Conservation (phyloP, 805 yeast species). For the Cephaloascus fragrans region DNA sequence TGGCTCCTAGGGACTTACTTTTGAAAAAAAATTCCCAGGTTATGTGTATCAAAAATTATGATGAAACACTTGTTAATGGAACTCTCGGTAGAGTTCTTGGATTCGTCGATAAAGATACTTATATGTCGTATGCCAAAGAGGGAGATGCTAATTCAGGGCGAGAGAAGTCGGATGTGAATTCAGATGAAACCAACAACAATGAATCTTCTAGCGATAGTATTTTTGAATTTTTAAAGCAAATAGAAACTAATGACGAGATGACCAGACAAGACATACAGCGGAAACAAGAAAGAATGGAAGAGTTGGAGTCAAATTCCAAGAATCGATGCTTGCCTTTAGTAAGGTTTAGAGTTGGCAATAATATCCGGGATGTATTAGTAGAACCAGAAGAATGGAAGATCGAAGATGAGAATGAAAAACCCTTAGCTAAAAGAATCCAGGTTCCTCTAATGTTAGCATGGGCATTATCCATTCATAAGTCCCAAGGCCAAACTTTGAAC, state of each 20-base stretch:
- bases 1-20: slow-evolving; percentile 48
- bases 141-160: slow-evolving; percentile 2
- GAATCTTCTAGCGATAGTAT: slow-evolving; percentile 27
- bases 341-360: slow-evolving; percentile 64
- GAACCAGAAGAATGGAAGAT: slow-evolving; percentile 77
- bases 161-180: slow-evolving; percentile 8
- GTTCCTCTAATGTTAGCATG: slow-evolving; percentile 89
- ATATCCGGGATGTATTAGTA: slow-evolving; percentile 65
- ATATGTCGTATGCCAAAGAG: slow-evolving; percentile 14
- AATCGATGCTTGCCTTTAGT: slow-evolving; percentile 63
- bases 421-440: slow-evolving; percentile 67
- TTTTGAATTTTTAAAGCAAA: slow-evolving; percentile 33
- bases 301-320: slow-evolving; percentile 32
- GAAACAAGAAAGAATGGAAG: slow-evolving; percentile 34
- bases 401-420: slow-evolving; percentile 62
- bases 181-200: slow-evolving; percentile 8
- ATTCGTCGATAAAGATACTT: slow-evolving; percentile 34
- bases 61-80: slow-evolving; percentile 67
- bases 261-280: slow-evolving; percentile 27
- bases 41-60: slow-evolving; percentile 72
- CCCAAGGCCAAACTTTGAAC: slow-evolving; percentile 87
- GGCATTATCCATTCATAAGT: slow-evolving; percentile 92
- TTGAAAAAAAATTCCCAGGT: slow-evolving; percentile 72
- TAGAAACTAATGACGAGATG: slow-evolving; percentile 2
- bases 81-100: slow-evolving; percentile 62